Conservation (phyloP, 495 filamentous ascomycete genomes). For the Xylaria venustula region DNA sequence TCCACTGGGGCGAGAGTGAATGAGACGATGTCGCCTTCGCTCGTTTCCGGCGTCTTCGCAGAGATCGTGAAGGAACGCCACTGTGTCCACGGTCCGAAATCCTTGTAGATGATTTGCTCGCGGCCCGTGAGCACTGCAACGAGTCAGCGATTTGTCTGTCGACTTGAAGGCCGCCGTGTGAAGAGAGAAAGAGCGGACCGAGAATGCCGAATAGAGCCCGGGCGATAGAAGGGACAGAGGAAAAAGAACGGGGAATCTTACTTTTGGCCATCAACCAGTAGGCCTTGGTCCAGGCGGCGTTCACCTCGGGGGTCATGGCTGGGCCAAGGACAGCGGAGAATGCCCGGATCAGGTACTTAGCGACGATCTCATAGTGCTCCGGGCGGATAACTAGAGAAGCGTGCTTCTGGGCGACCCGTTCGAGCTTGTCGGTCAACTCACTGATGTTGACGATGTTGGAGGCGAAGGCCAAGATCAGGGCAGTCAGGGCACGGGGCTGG, state of each 20-base stretch:
- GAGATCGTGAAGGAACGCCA: constrained; percentile 67
- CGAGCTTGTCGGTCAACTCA: constrained; percentile 61
- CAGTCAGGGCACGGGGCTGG: constrained; percentile 64
- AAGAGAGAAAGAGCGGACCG: background rate
- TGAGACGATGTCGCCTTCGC: constrained; percentile 52
- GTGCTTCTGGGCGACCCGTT: constrained; percentile 73
- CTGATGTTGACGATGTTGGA: constrained; percentile 68
- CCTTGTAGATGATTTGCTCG: constrained; percentile 60
- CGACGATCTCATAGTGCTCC: constrained; percentile 68
- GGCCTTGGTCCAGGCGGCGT: constrained; percentile 60
- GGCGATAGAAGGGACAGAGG: background rate
- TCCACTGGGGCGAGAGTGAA: constrained; percentile 68
- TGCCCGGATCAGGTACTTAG: constrained; percentile 62
- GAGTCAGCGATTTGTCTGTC: background rate
- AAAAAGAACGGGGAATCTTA: background rate
- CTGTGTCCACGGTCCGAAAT: constrained; percentile 55
- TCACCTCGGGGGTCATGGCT: constrained; percentile 63
- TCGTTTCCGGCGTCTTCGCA: constrained; percentile 58
- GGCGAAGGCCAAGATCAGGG: constrained; percentile 67
- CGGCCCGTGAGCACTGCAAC: constrained; percentile 55
- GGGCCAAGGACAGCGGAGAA: constrained; percentile 66
- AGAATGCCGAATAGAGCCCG: background rate
- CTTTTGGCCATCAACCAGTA: constrained; percentile 61
- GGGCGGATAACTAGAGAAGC: constrained; percentile 68
- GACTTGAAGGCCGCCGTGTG: background rate